These are phyloP conservation scores for Stachybotrys chlorohalonatus DNA, from an alignment of 2,329 filamentous ascomycete species.

Conservation along the genomic window DNA sequence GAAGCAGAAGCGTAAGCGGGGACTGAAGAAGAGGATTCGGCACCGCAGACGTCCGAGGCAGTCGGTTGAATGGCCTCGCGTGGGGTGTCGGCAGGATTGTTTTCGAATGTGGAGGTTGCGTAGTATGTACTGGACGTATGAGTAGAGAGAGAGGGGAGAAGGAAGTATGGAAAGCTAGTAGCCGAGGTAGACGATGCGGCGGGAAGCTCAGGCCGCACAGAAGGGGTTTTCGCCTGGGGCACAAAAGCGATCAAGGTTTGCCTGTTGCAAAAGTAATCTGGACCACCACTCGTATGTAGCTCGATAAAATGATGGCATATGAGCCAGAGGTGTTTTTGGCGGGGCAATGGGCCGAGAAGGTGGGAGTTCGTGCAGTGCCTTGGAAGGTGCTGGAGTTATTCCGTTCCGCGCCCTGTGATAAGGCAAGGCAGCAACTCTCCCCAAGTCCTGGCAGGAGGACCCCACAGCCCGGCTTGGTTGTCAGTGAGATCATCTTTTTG, in stretches of 20 bases:
- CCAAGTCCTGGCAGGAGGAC: too few species aligned
- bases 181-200: not conserved
- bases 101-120: not conserved
- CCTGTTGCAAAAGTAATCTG: not conserved
- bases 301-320: not conserved
- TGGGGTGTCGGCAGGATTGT: not conserved
- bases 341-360: slow-evolving; percentile 4
- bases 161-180: not conserved
- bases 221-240: not conserved
- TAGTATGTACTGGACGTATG: not conserved
- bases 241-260: not conserved
- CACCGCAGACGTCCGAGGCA: not conserved
- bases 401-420: slow-evolving; percentile 1
- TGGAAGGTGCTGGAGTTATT: not conserved
- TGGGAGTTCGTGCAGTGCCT: not conserved
- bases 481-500: not conserved
- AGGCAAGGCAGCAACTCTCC: too few species aligned
- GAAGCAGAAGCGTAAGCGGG: not conserved
- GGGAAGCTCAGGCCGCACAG: not conserved
- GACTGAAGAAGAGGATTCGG: not conserved
- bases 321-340: slow-evolving; percentile 2
- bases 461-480: not conserved
- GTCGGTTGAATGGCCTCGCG: not conserved
- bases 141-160: not conserved
- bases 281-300: not conserved